Evolutionary conservation across 2,329 filamentous ascomycete species (phyloP), one percentile per base, ranked within the genome.

Genomic region (Exserohilum rostratum): DNA sequence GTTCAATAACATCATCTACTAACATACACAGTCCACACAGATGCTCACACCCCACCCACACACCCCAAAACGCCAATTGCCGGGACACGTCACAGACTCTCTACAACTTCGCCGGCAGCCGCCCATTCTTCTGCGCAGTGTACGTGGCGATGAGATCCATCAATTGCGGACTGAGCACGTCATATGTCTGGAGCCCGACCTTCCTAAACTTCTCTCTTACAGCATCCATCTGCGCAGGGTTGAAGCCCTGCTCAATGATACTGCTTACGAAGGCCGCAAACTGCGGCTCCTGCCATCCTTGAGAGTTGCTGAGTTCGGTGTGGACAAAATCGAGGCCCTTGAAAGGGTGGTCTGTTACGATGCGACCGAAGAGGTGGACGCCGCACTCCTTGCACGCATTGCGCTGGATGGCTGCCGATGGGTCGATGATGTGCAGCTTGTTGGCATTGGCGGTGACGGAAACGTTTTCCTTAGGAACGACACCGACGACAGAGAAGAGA

Each of bases 251-350:
- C 81, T 89, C 87, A 55, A 89, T 87, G 54, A 89, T 84, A 51
- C 82, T 86, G 31, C 82, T 85, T 34, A 89, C 86, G 56, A 89
- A 90, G 0, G 82, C 87, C 2, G 87, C 87, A 61, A 89, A 90
- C 67, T 89, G 86, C 6, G 86, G 86, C 76, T 88, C 87, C 74
- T 89, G 86, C 86, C 87, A 89, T n/a, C 86, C 86, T 68, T 82
- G 79, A 50, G 81, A 72, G 46, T 81, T 76, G 15, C 81, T 83
- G 39, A 90, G 75, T 74, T 90, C 87, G 1, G 78, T 79, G 71
- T 89, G 87, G 10, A 89, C 85, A 69, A 89, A 89, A 69, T 87
- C 86, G n/a, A 89, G 78, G 0, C 87, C 87, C 71, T 85, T 83
- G 79, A 90, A 89, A 0, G 86, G 76, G 66, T 89, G 87, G 1